Evolutionary conservation across 495 filamentous ascomycete species (phyloP), one percentile per base, ranked within the genome.

Genomic region (Xylaria venustula): DNA sequence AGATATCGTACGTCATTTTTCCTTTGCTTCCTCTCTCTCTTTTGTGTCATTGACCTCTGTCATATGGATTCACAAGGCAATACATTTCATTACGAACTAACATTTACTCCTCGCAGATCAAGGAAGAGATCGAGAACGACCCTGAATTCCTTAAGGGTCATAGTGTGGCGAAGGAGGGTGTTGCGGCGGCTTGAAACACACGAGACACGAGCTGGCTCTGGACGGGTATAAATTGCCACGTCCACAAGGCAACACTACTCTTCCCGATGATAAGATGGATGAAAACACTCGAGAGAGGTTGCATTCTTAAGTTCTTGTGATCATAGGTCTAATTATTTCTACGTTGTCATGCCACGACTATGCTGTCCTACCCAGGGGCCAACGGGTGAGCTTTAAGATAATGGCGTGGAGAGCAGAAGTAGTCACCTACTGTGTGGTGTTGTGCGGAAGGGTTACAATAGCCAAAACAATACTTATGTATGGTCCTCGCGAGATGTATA

Each of bases 1-100:
- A 69, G 95, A 98, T 78, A 98, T 98, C 74, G 94, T 98, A 79
- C 71, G 92, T 89, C n/a, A 30, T 5, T 8, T 25, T 25, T 20
- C 26, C 51, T 46, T 34, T 42, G 23, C 28, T 26, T 4, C 28
- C 26, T 61, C 54, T 7, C 34, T 45, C 23, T 30, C 4, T 44
- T 14, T 42, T 54, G 11, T 7, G 6, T 1, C 14, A 3, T 6
- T 17, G 7, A 40, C 15, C 37, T 40, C 37, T 40, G 15, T 15
- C 7, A 8, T 40, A 40, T 12, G 14, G 3, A 40, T 40, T 11
- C 7, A 11, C 3, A 8, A 40, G 14, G 9, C n/a, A 20, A 3
- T 63, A 34, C 69, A 47, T 40, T 75, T 69, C 57, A 47, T 40
- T 75, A 68, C 57, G 48, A 51, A 67, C 47, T 6, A 12, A 19